Evolutionary conservation across 495 filamentous ascomycete species (phyloP).

Genomic region (Collariella sp.): DNA sequence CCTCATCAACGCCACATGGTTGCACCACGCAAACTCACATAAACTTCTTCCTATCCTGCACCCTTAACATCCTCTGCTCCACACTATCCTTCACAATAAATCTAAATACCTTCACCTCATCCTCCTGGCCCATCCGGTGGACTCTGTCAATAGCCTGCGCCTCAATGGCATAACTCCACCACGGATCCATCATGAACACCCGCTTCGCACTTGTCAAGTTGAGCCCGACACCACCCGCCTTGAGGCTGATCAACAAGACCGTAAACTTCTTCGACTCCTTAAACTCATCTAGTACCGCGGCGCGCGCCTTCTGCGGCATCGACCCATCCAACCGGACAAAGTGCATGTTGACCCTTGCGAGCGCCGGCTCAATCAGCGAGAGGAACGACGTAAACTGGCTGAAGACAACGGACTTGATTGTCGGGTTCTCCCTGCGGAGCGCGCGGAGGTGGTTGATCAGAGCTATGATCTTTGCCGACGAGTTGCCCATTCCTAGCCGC

Average conservation of each 20-base stretch:
- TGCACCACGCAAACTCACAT: slow-evolving; percentile 49
- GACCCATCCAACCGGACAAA: slow-evolving; percentile 85
- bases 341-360: slow-evolving; percentile 60
- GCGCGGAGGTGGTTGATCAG: slow-evolving; percentile 65
- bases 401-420: slow-evolving; percentile 87
- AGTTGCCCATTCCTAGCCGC: slow-evolving; percentile 59
- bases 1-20: not conserved
- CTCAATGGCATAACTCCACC: slow-evolving; percentile 98
- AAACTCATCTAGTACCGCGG: slow-evolving; percentile 67
- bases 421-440: slow-evolving; percentile 50
- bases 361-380: slow-evolving; percentile 73
- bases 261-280: slow-evolving; percentile 39
- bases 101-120: slow-evolving; percentile 73
- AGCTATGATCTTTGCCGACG: slow-evolving; percentile 79
- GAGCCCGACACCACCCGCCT: slow-evolving; percentile 87
- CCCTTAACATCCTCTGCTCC: slow-evolving; percentile 85
- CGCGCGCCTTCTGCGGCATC: slow-evolving; percentile 77
- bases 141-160: slow-evolving; percentile 97
- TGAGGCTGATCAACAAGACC: slow-evolving; percentile 74
- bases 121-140: slow-evolving; percentile 93
- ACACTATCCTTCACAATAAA: slow-evolving; percentile 88
- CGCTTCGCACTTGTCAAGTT: slow-evolving; percentile 82
- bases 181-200: slow-evolving; percentile 98
- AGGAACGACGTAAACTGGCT: slow-evolving; percentile 96
- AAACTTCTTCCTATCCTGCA: slow-evolving; percentile 94